Percentiles rank a stretch among this genome's conserved stretches.
Evolutionary conservation across 169 alveolate species (phyloP).

Genomic region (Nephromyces sp.): DNA sequence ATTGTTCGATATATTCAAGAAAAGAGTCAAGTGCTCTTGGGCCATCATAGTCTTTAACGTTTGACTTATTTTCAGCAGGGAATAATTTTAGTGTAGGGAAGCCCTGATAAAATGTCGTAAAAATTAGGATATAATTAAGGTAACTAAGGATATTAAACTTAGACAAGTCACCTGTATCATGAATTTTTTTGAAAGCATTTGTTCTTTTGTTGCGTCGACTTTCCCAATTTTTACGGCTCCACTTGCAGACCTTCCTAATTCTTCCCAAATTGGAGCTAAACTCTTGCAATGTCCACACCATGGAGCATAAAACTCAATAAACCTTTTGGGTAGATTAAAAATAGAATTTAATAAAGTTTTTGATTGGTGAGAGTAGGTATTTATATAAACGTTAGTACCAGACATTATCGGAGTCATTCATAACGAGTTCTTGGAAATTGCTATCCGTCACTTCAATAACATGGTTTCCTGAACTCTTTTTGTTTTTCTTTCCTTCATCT

Average conservation of each 20-base stretch:
- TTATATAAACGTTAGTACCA: constrained; percentile 32
- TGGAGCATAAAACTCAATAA: constrained; percentile 74
- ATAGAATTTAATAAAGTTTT: not conserved
- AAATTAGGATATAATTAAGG: too few relatives aligned
- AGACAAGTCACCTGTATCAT: constrained; percentile 41
- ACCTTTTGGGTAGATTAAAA: constrained; percentile 9
- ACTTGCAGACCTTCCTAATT: constrained; percentile 31
- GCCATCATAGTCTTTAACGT: constrained; percentile 57
- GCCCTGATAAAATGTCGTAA: too few relatives aligned
- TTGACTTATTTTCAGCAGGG: constrained; percentile 61
- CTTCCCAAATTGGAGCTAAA: constrained; percentile 80
- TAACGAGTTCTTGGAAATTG: constrained; percentile 44
- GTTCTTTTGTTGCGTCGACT: constrained; percentile 70
- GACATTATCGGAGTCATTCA: constrained; percentile 39
- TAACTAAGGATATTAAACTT: too few relatives aligned
- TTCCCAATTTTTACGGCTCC: constrained; percentile 70
- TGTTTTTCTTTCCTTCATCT: not conserved
- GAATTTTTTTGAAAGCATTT: constrained; percentile 39
- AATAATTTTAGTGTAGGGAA: constrained; percentile 82
- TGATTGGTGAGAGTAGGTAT: not conserved
- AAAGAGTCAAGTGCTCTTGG: constrained; percentile 70
- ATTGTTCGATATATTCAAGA: constrained; percentile 56
- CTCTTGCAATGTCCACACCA: constrained; percentile 88
- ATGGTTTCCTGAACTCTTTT: constrained; percentile 10
- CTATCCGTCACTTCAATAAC: constrained; percentile 40